Evolutionary conservation across 2,329 filamentous ascomycete genomes (phyloP).

Genomic region (Esteya vermicola): DNA sequence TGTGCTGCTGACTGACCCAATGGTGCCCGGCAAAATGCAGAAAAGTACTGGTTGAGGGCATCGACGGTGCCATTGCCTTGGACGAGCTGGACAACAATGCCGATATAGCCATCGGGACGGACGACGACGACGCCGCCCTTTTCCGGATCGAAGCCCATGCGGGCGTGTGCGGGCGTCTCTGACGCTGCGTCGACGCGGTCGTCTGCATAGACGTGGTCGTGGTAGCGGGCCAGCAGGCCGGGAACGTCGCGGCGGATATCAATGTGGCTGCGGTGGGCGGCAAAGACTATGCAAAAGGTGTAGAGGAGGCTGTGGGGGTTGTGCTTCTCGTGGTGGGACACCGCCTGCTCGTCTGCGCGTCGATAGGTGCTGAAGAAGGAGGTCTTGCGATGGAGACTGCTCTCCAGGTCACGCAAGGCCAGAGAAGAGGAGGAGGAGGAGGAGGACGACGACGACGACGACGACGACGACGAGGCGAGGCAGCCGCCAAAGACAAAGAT

Average conservation of each 20-base stretch:
- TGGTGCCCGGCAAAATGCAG: constrained; percentile 54
- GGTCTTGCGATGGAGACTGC: constrained; percentile 45
- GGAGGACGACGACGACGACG: too few species aligned
- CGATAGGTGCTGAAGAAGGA: constrained; percentile 62
- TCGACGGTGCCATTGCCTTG: constrained; percentile 70
- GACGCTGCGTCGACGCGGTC: constrained; percentile 54
- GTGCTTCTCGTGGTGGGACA: constrained; percentile 66
- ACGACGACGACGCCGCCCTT: constrained; percentile 71
- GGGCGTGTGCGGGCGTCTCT: constrained; percentile 64
- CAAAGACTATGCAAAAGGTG: constrained; percentile 64
- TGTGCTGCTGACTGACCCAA: constrained; percentile 25
- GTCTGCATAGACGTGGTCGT: constrained; percentile 75
- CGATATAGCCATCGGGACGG: constrained; percentile 77
- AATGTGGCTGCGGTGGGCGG: constrained; percentile 50
- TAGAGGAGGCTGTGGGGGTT: constrained; percentile 78
- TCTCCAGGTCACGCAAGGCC: constrained; percentile 58
- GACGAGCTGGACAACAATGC: constrained; percentile 56
- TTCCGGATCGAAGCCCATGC: constrained; percentile 66
- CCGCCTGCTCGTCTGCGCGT: constrained; percentile 42
- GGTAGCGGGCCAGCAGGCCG: constrained; percentile 55
- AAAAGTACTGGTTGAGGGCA: constrained; percentile 69
- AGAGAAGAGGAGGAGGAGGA: too few species aligned
- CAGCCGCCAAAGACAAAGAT: constrained; percentile 76
- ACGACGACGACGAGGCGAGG: constrained; percentile 39
- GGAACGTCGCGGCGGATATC: constrained; percentile 63